These are phyloP conservation scores for Candida odintsovae DNA, from an alignment of 805 yeast species.

Conservation along the genomic window DNA sequence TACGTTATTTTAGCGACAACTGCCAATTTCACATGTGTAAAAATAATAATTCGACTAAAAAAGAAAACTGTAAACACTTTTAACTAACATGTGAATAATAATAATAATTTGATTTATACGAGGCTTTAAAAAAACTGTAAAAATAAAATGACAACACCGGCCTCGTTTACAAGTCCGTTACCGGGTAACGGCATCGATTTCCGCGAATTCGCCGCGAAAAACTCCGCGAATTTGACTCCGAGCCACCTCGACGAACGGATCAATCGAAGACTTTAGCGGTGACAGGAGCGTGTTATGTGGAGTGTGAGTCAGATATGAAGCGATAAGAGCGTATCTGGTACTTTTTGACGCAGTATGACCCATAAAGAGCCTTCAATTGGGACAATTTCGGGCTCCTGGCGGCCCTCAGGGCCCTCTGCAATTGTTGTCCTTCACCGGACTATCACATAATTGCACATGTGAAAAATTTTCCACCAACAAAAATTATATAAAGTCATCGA, in stretches of 20 bases:
- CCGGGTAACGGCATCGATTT: neutral
- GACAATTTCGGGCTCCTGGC: neutral
- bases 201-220: neutral
- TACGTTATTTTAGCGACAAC: no score
- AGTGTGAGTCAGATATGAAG: neutral
- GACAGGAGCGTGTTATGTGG: neutral
- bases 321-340: neutral
- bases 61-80: neutral
- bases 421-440: neutral
- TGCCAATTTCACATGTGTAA: neutral
- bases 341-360: no score
- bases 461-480: neutral
- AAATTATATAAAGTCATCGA: neutral
- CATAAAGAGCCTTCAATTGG: neutral
- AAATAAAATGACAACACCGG: no score
- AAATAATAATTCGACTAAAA: neutral
- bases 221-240: neutral
- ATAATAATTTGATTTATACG: no score
- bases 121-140: no score
- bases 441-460: neutral
- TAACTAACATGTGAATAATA: no score
- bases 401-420: no score
- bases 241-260: neutral
- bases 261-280: neutral
- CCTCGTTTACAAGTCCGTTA: no score